Base-by-base conservation (phyloP, 2,329 filamentous ascomycete genomes). In the Phaeosphaeria sp. region DNA sequence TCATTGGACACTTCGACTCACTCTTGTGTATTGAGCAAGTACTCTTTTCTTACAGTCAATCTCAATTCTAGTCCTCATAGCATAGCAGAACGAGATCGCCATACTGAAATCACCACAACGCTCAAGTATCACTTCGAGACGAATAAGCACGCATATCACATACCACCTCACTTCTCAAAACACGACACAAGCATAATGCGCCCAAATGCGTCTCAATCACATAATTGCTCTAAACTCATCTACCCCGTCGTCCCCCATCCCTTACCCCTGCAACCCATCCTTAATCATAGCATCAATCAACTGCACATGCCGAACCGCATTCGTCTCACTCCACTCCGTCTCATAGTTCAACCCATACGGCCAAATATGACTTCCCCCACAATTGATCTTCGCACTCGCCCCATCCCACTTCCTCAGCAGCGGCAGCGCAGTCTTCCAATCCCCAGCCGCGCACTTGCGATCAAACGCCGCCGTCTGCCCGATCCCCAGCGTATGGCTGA, bases 291-390 rank as follows among this genome's bases (percentile, higher is more conserved):
- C 73, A 46, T 72, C 52, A 17, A 75, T 62, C 50, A 76, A 55
- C 58, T 67, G 62, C 27, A 76, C 73, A 71, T 76, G 72, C 13
- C 73, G 56, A 50, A 75, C 60, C 13, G 58, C 73, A 63, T 76
- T 75, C 27, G 68, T 74, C 63, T 74, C 72, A 49, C 71, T 74
- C 73, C 69, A 72, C 54, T 76, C 73, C 3, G 48, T 74, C 0
- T 76, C 73, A 46, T 73, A 76, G 30, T 76, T 75, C 50, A 76
- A 52, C 2, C 73, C 73, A 64, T 76, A 75, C 6, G 72, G 72
- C 72, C 73, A 76, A 39, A 76, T 71, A 41, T 76, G 72, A 0
- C 50, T 20, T 1, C 73, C 72, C 6, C 72, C 73, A 60, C 73
- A 76, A 23, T 57, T 76, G 22, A 76, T 75, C 52, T 66, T 68